These are phyloP conservation scores for Aspergillus clavatus DNA, from an alignment of 2,329 filamentous ascomycete genomes.

Conservation along the genomic window DNA sequence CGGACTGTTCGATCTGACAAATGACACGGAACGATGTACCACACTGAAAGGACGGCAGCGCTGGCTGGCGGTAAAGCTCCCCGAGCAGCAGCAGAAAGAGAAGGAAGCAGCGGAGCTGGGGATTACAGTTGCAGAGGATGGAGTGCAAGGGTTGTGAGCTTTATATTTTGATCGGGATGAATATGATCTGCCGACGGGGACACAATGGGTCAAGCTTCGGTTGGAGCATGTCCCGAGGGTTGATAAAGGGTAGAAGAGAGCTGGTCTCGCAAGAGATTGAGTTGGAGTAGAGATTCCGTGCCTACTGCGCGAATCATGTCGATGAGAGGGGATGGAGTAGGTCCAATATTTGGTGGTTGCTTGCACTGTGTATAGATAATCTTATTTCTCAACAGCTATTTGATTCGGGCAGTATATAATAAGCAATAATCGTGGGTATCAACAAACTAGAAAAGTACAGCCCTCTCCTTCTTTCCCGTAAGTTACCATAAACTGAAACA, in stretches of 20 bases:
- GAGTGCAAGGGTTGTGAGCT: not conserved
- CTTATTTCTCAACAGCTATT: too few species aligned
- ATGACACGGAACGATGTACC: not conserved
- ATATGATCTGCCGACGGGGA: not conserved
- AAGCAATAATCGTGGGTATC: too few species aligned
- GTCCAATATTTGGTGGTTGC: too few species aligned
- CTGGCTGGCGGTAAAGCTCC: conserved; percentile 4
- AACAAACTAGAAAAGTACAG: too few species aligned
- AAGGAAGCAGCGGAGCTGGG: not conserved
- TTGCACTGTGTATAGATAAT: too few species aligned
- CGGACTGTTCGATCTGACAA: conserved; percentile 1
- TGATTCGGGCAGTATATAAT: too few species aligned
- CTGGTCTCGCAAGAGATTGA: not conserved
- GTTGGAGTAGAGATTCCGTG: not conserved
- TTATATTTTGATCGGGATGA: conserved; percentile 4
- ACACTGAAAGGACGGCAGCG: not conserved
- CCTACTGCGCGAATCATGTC: too few species aligned
- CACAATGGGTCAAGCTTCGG: not conserved
- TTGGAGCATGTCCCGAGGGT: not conserved
- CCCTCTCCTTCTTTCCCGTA: not conserved
- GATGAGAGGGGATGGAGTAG: too few species aligned
- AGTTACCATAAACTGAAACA: not conserved
- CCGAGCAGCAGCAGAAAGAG: not conserved
- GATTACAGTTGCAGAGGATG: not conserved
- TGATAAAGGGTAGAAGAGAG: not conserved